Evolutionary conservation across 106 monocot genomes (phyloP).

Genomic region (Phalaenopsis aphrodite): DNA sequence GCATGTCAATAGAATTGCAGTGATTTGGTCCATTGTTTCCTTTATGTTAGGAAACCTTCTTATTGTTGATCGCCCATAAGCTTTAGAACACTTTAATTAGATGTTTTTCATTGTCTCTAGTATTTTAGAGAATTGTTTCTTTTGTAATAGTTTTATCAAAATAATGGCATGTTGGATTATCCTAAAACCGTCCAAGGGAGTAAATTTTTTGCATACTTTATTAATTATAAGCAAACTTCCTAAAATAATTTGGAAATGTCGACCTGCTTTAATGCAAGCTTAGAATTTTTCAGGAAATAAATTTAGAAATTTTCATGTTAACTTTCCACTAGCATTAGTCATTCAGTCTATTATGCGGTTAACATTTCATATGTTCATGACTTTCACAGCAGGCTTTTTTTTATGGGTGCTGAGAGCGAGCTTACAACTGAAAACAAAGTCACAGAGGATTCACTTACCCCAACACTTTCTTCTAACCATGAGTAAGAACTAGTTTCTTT

Average conservation of each 20-base stretch:
- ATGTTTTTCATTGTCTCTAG: background rate
- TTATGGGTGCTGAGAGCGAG: background rate
- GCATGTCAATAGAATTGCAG: background rate
- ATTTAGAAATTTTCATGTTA: background rate
- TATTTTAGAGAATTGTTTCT: background rate
- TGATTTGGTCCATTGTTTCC: background rate
- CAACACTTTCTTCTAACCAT: background rate
- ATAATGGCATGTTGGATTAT: background rate
- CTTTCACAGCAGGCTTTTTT: background rate
- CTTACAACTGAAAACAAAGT: conserved; percentile 1
- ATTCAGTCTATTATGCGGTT: background rate
- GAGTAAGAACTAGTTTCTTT: background rate
- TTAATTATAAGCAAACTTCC: background rate
- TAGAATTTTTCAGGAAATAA: conserved; percentile 1
- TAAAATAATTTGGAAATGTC: background rate
- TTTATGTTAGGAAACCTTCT: background rate
- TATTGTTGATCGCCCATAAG: background rate
- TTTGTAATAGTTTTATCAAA: background rate
- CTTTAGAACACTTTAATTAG: background rate
- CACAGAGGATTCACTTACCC: background rate
- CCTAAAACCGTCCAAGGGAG: background rate
- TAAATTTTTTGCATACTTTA: background rate
- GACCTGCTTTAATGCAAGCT: background rate
- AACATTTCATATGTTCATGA: background rate
- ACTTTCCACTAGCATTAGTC: background rate